A percentile compares a stretch with the other conserved stretches of the same genome.
These are phyloP conservation scores for Beta vulgaris DNA, from an alignment of 148 eudicot species.

Conservation along the genomic window DNA sequence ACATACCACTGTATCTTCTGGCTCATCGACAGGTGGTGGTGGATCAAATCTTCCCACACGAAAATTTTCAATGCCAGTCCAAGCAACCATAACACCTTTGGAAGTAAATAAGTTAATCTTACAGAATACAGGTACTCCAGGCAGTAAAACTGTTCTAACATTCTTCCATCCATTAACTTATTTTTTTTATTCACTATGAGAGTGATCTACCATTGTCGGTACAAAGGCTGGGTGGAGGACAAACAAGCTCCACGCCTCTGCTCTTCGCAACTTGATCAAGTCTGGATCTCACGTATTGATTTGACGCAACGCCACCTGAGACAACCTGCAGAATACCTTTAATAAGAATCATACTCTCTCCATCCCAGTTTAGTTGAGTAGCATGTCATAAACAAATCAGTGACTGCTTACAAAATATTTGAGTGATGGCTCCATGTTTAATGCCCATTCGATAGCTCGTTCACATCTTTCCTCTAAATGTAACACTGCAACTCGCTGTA, in stretches of 20 bases:
- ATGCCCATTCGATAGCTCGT: slow-evolving; percentile 93
- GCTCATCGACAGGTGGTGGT: slow-evolving; percentile 78
- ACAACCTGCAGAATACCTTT: slow-evolving; percentile 56
- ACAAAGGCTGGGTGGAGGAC: slow-evolving; percentile 98
- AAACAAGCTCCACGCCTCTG: slow-evolving; percentile 68
- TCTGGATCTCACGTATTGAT: slow-evolving; percentile 74
- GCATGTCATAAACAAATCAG: slow-evolving; percentile 3
- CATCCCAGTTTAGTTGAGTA: slow-evolving; percentile 4
- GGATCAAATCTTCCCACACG: slow-evolving; percentile 91
- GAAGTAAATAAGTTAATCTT: slow-evolving; percentile 15
- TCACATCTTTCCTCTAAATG: slow-evolving; percentile 94
- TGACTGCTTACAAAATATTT: slow-evolving; percentile 57
- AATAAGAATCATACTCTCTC: slow-evolving; percentile 16
- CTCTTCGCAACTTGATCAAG: slow-evolving; percentile 55
- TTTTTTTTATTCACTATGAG: too few relatives aligned
- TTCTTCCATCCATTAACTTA: not conserved
- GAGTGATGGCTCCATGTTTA: slow-evolving; percentile 77
- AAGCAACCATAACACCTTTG: slow-evolving; percentile 95
- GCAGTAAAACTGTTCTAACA: not conserved
- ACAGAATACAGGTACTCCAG: not conserved
- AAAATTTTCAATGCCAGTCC: slow-evolving; percentile 96
- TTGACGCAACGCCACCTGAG: slow-evolving; percentile 98
- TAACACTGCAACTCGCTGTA: slow-evolving; percentile 88
- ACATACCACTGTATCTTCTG: slow-evolving; percentile 73
- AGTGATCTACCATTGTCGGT: slow-evolving; percentile 80